Conservation (phyloP, 768 basidiomycete species). For the Termitomyces titanicus region DNA sequence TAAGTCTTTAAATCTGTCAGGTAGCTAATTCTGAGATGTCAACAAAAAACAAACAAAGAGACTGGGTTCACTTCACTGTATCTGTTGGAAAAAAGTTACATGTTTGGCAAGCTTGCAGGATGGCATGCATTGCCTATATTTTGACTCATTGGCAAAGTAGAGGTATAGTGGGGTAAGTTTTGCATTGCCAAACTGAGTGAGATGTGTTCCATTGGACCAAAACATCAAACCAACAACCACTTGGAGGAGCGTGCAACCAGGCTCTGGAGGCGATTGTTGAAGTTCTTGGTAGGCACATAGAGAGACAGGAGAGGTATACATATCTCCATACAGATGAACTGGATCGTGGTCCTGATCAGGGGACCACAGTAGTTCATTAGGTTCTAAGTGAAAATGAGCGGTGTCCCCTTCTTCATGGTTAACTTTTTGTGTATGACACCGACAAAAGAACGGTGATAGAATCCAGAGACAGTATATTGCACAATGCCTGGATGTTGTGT, state of each 20-base stretch:
- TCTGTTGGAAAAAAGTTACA: background rate
- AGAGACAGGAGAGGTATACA: background rate
- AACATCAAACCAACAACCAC: slow-evolving; percentile 19
- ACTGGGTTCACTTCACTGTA: no score
- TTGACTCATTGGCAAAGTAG: background rate
- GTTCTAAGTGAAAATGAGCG: background rate
- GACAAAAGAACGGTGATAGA: background rate
- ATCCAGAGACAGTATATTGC: background rate
- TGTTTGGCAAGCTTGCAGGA: background rate
- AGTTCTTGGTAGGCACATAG: background rate
- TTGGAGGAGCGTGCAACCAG: background rate
- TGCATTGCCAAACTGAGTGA: slow-evolving; percentile 25
- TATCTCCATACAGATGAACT: no score
- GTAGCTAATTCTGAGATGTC: background rate
- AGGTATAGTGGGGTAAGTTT: no score
- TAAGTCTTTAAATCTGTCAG: slow-evolving; percentile 1
- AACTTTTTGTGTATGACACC: background rate
- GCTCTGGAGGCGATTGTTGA: background rate
- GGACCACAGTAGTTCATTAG: background rate
- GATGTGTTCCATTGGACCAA: slow-evolving; percentile 27
- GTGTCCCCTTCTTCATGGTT: background rate
- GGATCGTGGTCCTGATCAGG: no score
- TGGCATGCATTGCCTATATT: background rate
- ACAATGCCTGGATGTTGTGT: background rate
- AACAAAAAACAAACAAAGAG: no score